Percentiles rank a stretch among this genome's conserved stretches.
Conservation (phyloP, 495 filamentous ascomycete genomes). For the Penicillium macrosclerotiorum region DNA sequence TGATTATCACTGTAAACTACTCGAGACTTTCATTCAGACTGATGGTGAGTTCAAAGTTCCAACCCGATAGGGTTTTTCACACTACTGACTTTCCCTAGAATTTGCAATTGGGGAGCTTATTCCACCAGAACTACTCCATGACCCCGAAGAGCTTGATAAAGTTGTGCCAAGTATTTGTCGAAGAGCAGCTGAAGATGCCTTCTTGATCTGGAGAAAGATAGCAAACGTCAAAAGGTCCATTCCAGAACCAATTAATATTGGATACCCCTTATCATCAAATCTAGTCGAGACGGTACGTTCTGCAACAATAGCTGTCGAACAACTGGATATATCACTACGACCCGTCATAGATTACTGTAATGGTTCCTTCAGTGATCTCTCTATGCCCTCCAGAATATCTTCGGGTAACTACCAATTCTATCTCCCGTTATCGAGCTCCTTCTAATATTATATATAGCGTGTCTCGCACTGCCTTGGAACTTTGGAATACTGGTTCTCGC, state of each 20-base stretch:
- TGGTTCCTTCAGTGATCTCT: conserved; percentile 7
- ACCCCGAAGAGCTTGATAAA: conserved; percentile 4
- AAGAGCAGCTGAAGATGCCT: conserved; percentile 12
- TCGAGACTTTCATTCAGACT: conserved; percentile 1
- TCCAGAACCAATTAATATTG: background rate
- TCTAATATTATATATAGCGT: conserved; percentile 11
- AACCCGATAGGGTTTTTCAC: background rate
- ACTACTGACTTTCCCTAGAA: conserved; percentile 1
- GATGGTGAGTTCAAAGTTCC: conserved; percentile 1
- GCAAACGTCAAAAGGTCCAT: conserved; percentile 9
- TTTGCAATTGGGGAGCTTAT: background rate
- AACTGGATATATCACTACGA: conserved; percentile 9
- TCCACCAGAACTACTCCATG: background rate
- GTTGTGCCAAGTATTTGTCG: conserved; percentile 16
- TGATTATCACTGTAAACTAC: conserved; percentile 13
- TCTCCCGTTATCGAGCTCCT: too few species aligned
- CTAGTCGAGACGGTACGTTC: conserved; percentile 1
- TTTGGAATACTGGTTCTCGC: conserved; percentile 16
- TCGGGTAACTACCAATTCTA: conserved; percentile 10
- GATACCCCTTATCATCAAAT: background rate
- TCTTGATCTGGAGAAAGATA: conserved; percentile 21
- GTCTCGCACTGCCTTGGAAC: conserved; percentile 18
- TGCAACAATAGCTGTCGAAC: background rate
- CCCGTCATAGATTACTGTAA: conserved; percentile 18
- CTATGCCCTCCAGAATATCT: conserved; percentile 16